Evolutionary conservation across 1,284 basidiomycete genomes (phyloP), one percentile per base, ranked within the genome.

Genomic region (Cutaneotrichosporon cavernicola): DNA sequence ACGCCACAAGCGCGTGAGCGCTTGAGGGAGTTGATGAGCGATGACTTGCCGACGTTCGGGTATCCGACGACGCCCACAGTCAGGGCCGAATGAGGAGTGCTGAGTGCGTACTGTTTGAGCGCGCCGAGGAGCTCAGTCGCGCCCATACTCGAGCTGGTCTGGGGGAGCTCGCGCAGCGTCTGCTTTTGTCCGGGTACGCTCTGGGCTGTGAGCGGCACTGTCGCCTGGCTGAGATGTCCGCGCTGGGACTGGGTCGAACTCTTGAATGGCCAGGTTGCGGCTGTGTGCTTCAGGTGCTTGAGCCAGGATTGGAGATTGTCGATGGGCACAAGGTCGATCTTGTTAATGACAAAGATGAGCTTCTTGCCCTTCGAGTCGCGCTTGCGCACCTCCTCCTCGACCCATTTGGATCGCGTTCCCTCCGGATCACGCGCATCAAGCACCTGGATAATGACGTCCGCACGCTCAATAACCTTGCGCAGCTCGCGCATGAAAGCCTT

Each of bases 31-130:
- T 99, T 99, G 82, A 99, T 97, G 64, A 99, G 78, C 71, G 89
- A 92, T 64, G 91, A 94, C 82, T 99, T 99, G 11, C 96, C 96
- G 61, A 98, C 96, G 80, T 99, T 99, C 4, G 96, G 96, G 75
- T 95, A 96, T 1, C 96, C 96, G 36, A 98, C 92, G 26, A 98
- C 90, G 18, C 96, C 96, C 61, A 98, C 88, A 0, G 93, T 96
- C 55, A 95, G 84, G 63, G 88, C 90, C n/a, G 79, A 78, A 61
- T 86, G 79, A 1, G 88, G 84, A 26, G 85, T 87, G 4, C 89
- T 89, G 5, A 81, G 72, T 66, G 89, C 91, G 80, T 94, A 97
- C 18, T 92, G 91, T 76, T 99, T 99, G 60, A 98, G 85, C 2
- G 99, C 85, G 61, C 90, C 89, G 26, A 98, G 83, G 1, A 99